Base-by-base conservation (phyloP, 208 protist genomes). In the Leishmania mexicana region DNA sequence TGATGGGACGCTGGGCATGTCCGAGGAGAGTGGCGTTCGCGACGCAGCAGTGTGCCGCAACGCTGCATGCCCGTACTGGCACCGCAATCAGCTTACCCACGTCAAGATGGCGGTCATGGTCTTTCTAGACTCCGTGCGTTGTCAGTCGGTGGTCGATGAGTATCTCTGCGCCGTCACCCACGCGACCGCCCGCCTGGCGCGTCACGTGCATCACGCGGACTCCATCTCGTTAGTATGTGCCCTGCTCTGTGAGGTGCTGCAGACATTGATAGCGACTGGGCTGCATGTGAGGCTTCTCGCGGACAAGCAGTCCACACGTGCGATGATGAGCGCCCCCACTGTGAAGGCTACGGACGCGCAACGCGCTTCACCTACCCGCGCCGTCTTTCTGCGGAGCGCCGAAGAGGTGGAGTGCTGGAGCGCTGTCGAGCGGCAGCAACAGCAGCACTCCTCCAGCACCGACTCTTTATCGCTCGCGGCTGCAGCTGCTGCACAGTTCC, bases 51-150 rank as follows among this genome's bases (percentile, higher is more conserved):
- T 42, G 42, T 96, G 92, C 78, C 74, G 67, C 31, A 93, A 87
- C 75, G 67, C 83, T 0, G 83, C 76, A 15, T 96, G 93, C 62
- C 81, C 84, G 28, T 96, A 94, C 76, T 94, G 87, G 90, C 93
- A 96, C 82, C n/a, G 74, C 21, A 85, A 96, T 70, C 90, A 93
- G 75, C 72, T 92, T 10, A 51, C 80, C 8, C 93, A 94, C 81
- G 68, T 93, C 42, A 88, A 88, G 67, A 54, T 70, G 60, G 68
- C 75, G 0, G 76, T 77, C 0, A 60, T 42, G n/a, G 75, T 80
- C 35, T 85, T 80, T 47, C 45, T 81, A 35, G 54, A 58, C 53
- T 68, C 78, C 1, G 49, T 79, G 40, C 31, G 67, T 4, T 72
- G 75, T 6, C 49, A 60, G 2, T 82, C 38, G 31, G 68, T 79